Evolutionary conservation across 306 rosid genomes (phyloP).

Genomic region (Begonia masoniana): DNA sequence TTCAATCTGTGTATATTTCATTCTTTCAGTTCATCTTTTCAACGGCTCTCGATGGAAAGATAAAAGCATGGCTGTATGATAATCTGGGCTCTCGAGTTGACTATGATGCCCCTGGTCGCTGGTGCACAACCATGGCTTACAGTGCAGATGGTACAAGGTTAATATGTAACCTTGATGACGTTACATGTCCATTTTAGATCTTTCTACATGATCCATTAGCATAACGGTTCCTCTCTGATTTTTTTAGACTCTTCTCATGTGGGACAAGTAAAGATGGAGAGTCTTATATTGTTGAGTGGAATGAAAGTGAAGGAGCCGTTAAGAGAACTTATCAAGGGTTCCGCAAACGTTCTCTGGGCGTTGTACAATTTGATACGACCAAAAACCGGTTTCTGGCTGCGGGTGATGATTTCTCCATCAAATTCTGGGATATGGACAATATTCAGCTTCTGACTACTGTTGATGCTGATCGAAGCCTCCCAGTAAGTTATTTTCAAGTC

Average conservation of each 20-base stretch:
- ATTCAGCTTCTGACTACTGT: slow-evolving; percentile 60
- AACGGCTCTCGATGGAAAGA: slow-evolving; percentile 90
- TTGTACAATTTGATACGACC: slow-evolving; percentile 87
- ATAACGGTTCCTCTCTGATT: neutral
- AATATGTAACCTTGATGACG: neutral
- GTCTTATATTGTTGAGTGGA: slow-evolving; percentile 95
- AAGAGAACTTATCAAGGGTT: slow-evolving; percentile 88
- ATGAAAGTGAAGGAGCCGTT: slow-evolving; percentile 92
- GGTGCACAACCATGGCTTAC: slow-evolving; percentile 95
- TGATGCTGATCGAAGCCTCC: slow-evolving; percentile 95
- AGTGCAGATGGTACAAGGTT: slow-evolving; percentile 95
- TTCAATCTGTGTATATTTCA: neutral
- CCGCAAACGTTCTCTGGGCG: slow-evolving; percentile 79
- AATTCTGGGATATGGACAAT: slow-evolving; percentile 98
- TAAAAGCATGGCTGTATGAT: slow-evolving; percentile 97
- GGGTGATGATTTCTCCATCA: slow-evolving; percentile 93
- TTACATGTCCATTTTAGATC: slow-evolving; percentile 3
- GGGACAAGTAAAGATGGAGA: slow-evolving; percentile 93
- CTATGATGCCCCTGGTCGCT: slow-evolving; percentile 91
- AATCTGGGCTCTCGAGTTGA: slow-evolving; percentile 93
- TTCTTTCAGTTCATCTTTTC: slow-evolving; percentile 80
- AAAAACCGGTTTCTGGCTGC: slow-evolving; percentile 86
- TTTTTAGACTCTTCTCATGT: slow-evolving; percentile 83
- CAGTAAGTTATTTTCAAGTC: slow-evolving; percentile 41
- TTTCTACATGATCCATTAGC: neutral